Percentiles rank a stretch among this genome's conserved stretches.
These are phyloP conservation scores for Scedosporium boydii DNA, from an alignment of 2,329 filamentous ascomycete genomes.

Conservation along the genomic window DNA sequence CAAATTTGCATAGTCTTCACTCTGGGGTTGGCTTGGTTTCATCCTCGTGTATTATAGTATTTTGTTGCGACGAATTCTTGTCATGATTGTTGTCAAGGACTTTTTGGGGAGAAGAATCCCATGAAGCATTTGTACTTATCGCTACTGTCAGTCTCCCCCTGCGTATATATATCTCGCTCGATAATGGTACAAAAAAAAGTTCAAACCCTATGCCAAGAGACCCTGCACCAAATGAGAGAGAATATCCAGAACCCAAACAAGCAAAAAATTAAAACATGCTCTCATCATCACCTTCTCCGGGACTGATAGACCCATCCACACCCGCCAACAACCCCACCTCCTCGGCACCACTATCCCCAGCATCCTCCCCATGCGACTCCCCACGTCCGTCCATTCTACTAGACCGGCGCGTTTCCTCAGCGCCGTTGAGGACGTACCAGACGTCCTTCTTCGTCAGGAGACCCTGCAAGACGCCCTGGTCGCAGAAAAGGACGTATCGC, in stretches of 20 bases:
- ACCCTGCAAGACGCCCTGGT: constrained; percentile 72
- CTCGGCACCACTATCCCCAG: constrained; percentile 5
- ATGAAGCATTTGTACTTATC: background rate
- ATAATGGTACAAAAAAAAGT: background rate
- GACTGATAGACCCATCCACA: constrained; percentile 2
- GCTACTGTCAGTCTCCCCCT: background rate
- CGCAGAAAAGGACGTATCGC: constrained; percentile 79
- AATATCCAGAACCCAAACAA: background rate
- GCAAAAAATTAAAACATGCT: constrained; percentile 1
- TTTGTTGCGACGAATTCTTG: background rate
- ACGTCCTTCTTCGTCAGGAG: constrained; percentile 95
- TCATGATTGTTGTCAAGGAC: background rate
- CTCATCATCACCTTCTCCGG: background rate
- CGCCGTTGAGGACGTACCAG: constrained; percentile 83
- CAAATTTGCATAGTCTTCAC: too few relatives aligned
- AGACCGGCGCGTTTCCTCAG: constrained; percentile 48
- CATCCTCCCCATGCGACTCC: constrained; percentile 4
- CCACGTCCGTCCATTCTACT: constrained; percentile 16
- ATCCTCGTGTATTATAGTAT: too few relatives aligned
- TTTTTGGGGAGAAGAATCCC: background rate
- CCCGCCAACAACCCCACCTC: constrained; percentile 5
- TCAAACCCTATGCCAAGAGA: background rate
- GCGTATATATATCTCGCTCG: background rate
- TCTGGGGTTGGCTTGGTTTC: too few relatives aligned
- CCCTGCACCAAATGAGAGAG: background rate